Evolutionary conservation across 768 basidiomycete species (phyloP).

Genomic region (Boletus insuetus): DNA sequence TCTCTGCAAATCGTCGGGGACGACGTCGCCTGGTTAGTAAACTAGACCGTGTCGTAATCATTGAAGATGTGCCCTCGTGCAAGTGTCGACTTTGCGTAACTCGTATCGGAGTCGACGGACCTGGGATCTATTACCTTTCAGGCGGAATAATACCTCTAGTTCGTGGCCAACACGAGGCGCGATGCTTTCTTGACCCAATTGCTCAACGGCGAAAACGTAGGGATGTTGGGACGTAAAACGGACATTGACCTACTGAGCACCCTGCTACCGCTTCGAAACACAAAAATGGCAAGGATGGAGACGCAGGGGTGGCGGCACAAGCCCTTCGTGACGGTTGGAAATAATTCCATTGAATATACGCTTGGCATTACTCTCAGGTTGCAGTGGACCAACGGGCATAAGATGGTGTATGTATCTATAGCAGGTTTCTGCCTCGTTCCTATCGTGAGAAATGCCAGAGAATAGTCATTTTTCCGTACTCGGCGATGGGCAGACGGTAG

Average conservation of each 20-base stretch:
- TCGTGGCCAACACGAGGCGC: not conserved
- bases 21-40: not conserved
- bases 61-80: not conserved
- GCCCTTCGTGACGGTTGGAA: too few relatives aligned
- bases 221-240: slow-evolving; percentile 2
- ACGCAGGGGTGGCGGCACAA: too few relatives aligned
- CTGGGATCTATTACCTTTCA: not conserved
- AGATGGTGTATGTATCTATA: too few relatives aligned
- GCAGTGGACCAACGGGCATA: too few relatives aligned
- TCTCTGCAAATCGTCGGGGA: not conserved
- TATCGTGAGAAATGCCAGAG: not conserved
- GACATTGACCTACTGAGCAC: not conserved
- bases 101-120: not conserved
- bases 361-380: too few relatives aligned
- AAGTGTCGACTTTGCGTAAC: not conserved
- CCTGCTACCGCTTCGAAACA: not conserved
- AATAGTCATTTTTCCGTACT: not conserved
- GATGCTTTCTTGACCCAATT: not conserved
- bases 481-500: not conserved
- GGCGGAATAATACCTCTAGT: not conserved
- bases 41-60: not conserved
- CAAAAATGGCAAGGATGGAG: too few relatives aligned
- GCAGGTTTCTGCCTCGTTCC: not conserved
- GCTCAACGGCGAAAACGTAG: not conserved
- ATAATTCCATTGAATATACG: too few relatives aligned